Conservation (phyloP, 495 filamentous ascomycete species). For the Talaromyces wortmannii region DNA sequence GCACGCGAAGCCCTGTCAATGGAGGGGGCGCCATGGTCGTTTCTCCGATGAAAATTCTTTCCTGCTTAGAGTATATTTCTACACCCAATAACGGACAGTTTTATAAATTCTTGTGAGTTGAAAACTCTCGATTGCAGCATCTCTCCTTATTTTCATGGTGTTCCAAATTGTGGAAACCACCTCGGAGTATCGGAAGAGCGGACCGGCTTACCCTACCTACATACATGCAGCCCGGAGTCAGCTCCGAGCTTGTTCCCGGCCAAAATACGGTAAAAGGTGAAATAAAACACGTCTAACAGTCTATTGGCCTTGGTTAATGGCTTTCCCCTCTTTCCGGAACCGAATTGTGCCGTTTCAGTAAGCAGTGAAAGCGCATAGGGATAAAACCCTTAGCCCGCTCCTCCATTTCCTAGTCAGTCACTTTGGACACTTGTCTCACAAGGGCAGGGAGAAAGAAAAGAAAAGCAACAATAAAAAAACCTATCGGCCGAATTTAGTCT, state of each 20-base stretch:
- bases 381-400: neutral
- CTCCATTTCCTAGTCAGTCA: neutral
- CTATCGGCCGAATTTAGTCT: neutral
- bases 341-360: no score
- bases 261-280: neutral
- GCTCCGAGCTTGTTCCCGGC: neutral
- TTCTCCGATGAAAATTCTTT: neutral
- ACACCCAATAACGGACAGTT: neutral
- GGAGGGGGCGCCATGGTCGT: slow-evolving; percentile 23
- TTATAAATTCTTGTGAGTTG: neutral
- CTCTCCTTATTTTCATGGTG: neutral
- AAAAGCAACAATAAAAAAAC: neutral
- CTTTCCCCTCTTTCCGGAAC: no score
- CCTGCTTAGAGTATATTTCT: neutral
- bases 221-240: no score
- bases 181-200: neutral
- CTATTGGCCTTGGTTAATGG: no score
- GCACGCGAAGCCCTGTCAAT: slow-evolving; percentile 60
- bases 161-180: neutral
- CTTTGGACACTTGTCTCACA: neutral
- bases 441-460: neutral
- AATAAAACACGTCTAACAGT: no score
- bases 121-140: neutral
- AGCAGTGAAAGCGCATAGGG: no score
- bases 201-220: neutral